Evolutionary conservation across 2,329 filamentous ascomycete species (phyloP).

Genomic region (Xylariaceae sp.): DNA sequence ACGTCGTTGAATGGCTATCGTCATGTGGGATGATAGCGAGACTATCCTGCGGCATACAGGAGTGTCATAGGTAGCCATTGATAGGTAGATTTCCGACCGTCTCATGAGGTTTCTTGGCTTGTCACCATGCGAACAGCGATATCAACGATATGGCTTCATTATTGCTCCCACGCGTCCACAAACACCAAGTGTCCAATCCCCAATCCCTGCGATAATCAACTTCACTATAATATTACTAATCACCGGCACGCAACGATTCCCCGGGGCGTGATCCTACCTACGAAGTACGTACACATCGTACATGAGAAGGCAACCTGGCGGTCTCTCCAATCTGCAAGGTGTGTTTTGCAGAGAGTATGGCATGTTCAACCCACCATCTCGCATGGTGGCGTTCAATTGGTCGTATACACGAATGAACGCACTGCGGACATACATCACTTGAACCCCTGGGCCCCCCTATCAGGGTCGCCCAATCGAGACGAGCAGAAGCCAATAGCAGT

Average conservation of each 20-base stretch:
- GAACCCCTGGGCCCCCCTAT: not conserved
- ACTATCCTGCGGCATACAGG: too few species aligned
- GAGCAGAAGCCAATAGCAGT: not conserved
- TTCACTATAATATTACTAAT: not conserved
- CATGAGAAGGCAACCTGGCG: not conserved
- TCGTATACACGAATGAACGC: not conserved
- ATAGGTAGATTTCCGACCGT: not conserved
- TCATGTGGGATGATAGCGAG: not conserved
- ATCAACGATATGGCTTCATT: too few species aligned
- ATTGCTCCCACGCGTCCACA: not conserved
- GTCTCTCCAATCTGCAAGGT: not conserved
- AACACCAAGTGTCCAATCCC: not conserved
- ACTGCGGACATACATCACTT: not conserved
- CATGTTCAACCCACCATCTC: constrained; percentile 3
- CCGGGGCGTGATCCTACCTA: not conserved
- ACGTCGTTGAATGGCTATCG: not conserved
- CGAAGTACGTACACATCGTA: not conserved
- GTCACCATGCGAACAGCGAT: too few species aligned
- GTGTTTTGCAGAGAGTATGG: not conserved
- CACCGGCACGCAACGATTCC: not conserved
- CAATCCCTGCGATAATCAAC: not conserved
- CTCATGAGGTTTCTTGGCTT: not conserved
- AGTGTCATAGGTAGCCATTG: too few species aligned
- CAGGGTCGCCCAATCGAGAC: not conserved
- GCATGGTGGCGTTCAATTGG: not conserved